These are phyloP conservation scores for Gymnopilus dilepis DNA, from an alignment of 768 basidiomycete genomes.

Conservation along the genomic window DNA sequence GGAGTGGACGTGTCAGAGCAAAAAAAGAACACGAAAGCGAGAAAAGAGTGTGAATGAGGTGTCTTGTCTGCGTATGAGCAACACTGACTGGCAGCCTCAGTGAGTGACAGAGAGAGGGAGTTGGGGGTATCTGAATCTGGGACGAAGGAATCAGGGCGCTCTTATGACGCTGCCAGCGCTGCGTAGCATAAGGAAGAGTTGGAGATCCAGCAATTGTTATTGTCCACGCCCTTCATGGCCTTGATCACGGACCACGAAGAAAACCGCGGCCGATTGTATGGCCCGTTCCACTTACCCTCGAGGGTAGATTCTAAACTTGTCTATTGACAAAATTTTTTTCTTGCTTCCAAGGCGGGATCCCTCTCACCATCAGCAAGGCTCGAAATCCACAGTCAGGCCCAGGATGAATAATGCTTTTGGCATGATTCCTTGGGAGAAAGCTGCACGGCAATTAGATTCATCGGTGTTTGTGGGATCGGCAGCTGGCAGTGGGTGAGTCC, in stretches of 20 bases:
- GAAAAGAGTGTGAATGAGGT: constrained; percentile 20
- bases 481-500: constrained; percentile 3
- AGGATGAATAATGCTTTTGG: too few species aligned
- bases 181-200: constrained; percentile 18
- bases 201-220: constrained; percentile 6
- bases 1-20: constrained; percentile 11
- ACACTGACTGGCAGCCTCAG: constrained; percentile 11
- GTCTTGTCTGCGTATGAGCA: constrained; percentile 8
- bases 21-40: constrained; percentile 5
- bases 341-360: background rate
- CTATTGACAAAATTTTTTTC: background rate
- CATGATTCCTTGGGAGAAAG: too few species aligned
- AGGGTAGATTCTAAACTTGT: constrained; percentile 14
- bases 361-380: background rate
- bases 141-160: constrained; percentile 14
- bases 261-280: constrained; percentile 17
- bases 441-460: background rate
- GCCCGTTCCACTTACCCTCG: background rate
- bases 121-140: constrained; percentile 14
- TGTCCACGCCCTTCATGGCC: constrained; percentile 15
- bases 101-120: constrained; percentile 11
- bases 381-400: too few species aligned
- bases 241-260: constrained; percentile 18
- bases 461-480: constrained; percentile 17
- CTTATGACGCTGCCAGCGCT: constrained; percentile 21